These are phyloP conservation scores for Xylaria sp. DNA, from an alignment of 2,329 filamentous ascomycete genomes.

Conservation along the genomic window DNA sequence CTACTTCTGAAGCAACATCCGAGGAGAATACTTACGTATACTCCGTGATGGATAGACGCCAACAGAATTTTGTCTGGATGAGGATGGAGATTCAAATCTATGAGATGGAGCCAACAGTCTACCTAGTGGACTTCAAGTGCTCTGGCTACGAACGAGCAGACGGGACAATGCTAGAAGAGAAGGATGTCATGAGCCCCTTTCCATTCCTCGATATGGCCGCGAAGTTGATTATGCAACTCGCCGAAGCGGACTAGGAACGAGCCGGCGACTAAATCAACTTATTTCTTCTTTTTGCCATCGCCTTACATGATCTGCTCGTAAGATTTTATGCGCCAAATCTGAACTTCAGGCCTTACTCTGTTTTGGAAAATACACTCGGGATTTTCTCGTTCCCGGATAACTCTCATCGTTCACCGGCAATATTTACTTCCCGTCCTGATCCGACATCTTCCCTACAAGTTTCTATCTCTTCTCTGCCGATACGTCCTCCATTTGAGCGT, in stretches of 20 bases:
- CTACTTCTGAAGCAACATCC: slow-evolving; percentile 50
- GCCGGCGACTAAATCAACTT: slow-evolving; percentile 5
- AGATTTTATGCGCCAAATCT: slow-evolving; percentile 2
- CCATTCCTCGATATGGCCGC: slow-evolving; percentile 95
- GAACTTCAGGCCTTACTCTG: neutral
- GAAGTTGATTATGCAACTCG: slow-evolving; percentile 90
- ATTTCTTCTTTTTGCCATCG: neutral
- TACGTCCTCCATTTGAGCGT: neutral
- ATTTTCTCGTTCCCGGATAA: neutral
- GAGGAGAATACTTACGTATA: slow-evolving; percentile 57
- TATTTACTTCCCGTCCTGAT: neutral
- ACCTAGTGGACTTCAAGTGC: slow-evolving; percentile 98
- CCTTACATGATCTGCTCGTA: neutral
- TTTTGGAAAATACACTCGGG: slow-evolving; percentile 11
- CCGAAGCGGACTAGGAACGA: slow-evolving; percentile 72
- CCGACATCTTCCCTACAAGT: neutral
- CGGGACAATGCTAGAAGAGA: slow-evolving; percentile 83
- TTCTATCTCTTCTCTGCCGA: neutral
- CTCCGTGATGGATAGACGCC: slow-evolving; percentile 55
- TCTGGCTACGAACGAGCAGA: slow-evolving; percentile 89
- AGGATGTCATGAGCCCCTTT: slow-evolving; percentile 94
- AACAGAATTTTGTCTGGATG: slow-evolving; percentile 81
- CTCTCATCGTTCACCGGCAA: neutral
- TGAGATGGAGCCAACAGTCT: slow-evolving; percentile 90
- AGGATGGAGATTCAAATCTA: slow-evolving; percentile 97